Evolutionary conservation across 2,329 filamentous ascomycete species (phyloP), one percentile per base, ranked within the genome.

Genomic region (Trichophyton schoenleinii): DNA sequence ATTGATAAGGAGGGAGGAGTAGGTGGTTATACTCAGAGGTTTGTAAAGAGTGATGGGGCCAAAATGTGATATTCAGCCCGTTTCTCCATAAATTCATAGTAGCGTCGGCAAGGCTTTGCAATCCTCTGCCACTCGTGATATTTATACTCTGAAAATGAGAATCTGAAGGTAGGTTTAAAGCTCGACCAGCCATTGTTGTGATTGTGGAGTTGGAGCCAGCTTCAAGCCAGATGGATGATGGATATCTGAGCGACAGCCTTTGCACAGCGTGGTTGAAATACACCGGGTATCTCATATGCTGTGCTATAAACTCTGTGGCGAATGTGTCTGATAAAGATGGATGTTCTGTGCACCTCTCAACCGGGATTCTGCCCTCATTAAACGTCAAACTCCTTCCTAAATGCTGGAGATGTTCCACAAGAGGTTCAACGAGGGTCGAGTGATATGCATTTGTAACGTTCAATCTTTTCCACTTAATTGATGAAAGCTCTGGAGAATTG

Each of bases 381-480:
- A 71, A 67, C 20, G 55, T 62, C 41, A 72, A 58, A 7, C 36
- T 57, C 18, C 58, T 62, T 3, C 63, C 68, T 25, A 67, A 20
- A n/a, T 60, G 42, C 6, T 61, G 61, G 41, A 68, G 59, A 1
- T 53, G 41, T 15, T 61, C 28, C 7, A 68, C 34, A 2, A 73
- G 61, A 8, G 58, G 62, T 3, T 72, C 70, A 13, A 69, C 65
- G 0, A 78, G 68, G 0, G 57, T 44, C 0, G 70, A 78, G 63
- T 78, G 77, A 63, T 76, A 78, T 0, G 74, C 75, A 55, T 79
- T 71, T 0, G 75, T 74, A 0, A 77, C 73, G 3, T 72, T 68
- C 0, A 79, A 70, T 6, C 63, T 64, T 66, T 61, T 61, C 11
- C 20, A 25, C n/a, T 34, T 57, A 25, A 61, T 46, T 36, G 60